Conservation (phyloP, 805 yeast species). For the Wickerhamomyces alni region DNA sequence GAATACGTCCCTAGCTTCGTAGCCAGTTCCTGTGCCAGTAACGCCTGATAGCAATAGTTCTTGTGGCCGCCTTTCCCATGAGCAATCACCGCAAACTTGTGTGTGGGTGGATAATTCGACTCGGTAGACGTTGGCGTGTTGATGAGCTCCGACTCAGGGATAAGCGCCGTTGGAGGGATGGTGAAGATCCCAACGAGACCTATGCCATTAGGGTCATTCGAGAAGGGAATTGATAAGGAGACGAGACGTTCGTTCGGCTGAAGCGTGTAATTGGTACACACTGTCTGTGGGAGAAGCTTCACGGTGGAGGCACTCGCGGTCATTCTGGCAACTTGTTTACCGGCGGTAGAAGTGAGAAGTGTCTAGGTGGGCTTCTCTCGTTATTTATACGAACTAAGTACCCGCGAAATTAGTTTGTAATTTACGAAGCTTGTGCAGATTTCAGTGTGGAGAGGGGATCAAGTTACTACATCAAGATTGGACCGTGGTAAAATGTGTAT, state of each 20-base stretch:
- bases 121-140: slow-evolving; percentile 5
- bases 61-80: slow-evolving; percentile 89
- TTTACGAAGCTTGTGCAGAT: too few relatives aligned
- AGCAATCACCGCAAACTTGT: slow-evolving; percentile 51
- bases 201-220: slow-evolving; percentile 17
- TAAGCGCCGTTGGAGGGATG: slow-evolving; percentile 24
- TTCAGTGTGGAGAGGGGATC: too few relatives aligned
- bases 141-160: slow-evolving; percentile 14
- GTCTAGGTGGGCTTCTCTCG: too few relatives aligned
- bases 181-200: slow-evolving; percentile 34
- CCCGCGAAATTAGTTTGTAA: too few relatives aligned
- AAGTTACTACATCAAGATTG: too few relatives aligned
- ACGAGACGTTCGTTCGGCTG: slow-evolving; percentile 21
- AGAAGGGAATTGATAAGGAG: slow-evolving; percentile 18
- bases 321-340: background rate
- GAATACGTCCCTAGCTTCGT: slow-evolving; percentile 53
- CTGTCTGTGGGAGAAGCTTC: slow-evolving; percentile 9
- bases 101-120: slow-evolving; percentile 30
- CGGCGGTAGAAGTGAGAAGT: too few relatives aligned
- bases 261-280: slow-evolving; percentile 19
- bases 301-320: slow-evolving; percentile 2
- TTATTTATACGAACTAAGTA: too few relatives aligned
- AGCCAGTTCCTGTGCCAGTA: slow-evolving; percentile 56
- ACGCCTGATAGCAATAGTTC: slow-evolving; percentile 66
- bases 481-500: too few relatives aligned